Conservation (phyloP, 2,329 filamentous ascomycete species). For the Cercospora citrullina region DNA sequence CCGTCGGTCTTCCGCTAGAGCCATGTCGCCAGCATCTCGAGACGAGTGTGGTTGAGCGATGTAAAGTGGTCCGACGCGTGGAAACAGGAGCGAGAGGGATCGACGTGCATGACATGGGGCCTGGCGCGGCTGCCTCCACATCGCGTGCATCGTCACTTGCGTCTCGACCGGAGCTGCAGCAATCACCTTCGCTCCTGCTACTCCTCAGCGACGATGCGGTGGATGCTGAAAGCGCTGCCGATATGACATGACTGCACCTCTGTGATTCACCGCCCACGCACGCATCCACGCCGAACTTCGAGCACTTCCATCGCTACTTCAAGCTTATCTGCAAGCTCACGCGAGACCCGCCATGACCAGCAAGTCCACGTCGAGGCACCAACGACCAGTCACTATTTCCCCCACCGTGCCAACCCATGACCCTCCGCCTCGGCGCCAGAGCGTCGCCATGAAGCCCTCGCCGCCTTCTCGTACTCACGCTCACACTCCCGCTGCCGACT, state of each 20-base stretch:
- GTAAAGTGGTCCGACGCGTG: background rate
- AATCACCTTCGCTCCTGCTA: background rate
- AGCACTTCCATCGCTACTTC: background rate
- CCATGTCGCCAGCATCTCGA: background rate
- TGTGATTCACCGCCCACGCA: background rate
- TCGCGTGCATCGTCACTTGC: background rate
- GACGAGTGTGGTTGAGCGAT: background rate
- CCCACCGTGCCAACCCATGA: background rate
- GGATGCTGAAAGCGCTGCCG: background rate
- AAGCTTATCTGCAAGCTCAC: conserved; percentile 3
- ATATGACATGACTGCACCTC: background rate
- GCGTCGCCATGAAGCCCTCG: background rate
- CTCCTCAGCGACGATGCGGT: background rate
- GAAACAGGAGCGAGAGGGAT: background rate
- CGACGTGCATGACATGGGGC: background rate
- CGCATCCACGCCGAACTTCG: background rate
- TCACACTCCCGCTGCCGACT: background rate
- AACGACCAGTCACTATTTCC: background rate
- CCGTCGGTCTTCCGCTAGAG: conserved; percentile 10
- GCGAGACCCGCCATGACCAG: background rate
- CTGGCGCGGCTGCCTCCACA: background rate
- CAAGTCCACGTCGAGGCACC: background rate
- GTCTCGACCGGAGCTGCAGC: background rate
- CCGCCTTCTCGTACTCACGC: background rate
- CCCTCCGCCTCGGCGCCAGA: background rate